Percentiles rank a stretch among this genome's conserved stretches.
phyloP scores from a whole-genome alignment of 257 asterid genomes.

The Avicennia marina region DNA sequence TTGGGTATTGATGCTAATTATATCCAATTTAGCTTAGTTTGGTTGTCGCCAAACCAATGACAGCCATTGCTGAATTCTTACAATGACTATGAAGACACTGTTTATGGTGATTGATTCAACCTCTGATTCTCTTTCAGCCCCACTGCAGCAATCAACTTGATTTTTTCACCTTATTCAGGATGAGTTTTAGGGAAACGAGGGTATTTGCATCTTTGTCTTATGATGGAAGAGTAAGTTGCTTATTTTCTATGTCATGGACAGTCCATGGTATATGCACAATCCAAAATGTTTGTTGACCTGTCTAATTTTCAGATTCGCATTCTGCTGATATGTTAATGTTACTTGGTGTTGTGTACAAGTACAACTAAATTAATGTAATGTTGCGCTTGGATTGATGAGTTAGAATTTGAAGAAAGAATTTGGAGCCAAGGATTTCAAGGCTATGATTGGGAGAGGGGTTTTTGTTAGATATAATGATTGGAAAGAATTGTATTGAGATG shows the following conservation, averaged over 20 bases:
- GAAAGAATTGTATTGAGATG: too few species aligned
- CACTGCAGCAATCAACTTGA: constrained; percentile 18
- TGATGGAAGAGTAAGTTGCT: constrained; percentile 87
- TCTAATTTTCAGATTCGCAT: not conserved
- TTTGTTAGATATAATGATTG: too few species aligned
- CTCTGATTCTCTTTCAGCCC: constrained; percentile 6
- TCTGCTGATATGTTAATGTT: not conserved
- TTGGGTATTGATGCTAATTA: not conserved
- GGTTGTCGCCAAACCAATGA: not conserved
- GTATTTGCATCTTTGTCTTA: constrained; percentile 91
- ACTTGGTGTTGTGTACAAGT: too few species aligned
- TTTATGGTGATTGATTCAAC: constrained; percentile 60
- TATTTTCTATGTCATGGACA: not conserved
- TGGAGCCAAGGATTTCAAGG: too few species aligned
- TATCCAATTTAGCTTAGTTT: not conserved
- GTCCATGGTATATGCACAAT: not conserved
- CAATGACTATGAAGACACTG: constrained; percentile 92
- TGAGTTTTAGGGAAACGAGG: constrained; percentile 98
- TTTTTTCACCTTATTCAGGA: constrained; percentile 41
- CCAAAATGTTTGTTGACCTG: not conserved
- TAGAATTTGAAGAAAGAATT: too few species aligned
- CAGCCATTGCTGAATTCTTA: constrained; percentile 66
- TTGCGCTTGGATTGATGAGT: too few species aligned
- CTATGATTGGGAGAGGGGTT: too few species aligned
- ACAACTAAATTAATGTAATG: too few species aligned